Evolutionary conservation across 1,139 yeast genomes (phyloP), one percentile per base, ranked within the genome.

Genomic region (Suhomyces choctaworum): DNA sequence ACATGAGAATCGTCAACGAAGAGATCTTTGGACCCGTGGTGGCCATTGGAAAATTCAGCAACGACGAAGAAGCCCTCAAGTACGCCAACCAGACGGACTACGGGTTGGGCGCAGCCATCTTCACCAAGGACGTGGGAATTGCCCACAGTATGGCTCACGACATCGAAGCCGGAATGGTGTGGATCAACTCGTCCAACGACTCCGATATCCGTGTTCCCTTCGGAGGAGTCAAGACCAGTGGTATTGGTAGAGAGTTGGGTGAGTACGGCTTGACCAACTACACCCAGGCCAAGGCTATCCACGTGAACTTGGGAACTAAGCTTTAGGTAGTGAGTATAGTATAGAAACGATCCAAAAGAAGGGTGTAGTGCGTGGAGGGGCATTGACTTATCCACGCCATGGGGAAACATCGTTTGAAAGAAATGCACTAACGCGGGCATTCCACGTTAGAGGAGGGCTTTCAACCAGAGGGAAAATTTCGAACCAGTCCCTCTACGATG

Each of bases 161-260:
- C 15, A 58, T 70, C 36, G 66, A 70, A 46, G 64, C 78, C 19
- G 82, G 82, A 36, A 76, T 73, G 70, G 76, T 77, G 23, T 77
- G 78, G 73, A 76, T 77, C 54, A 66, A 62, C 47, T 79, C 90
- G 8, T 80, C 90, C 36, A 87, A 88, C 56, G 92, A 85, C 57
- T 80, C 86, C 35, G 90, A 82, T 52, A 62, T 70, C 40, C 80
- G 78, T 48, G 71, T 85, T 46, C 96, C 96, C 42, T 88, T 88
- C 56, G 96, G 96, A 22, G 76, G 76, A 36, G 74, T 69, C 27
- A 88, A 88, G 68, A 72, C 78, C 80, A 77, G 87, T 52, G 96
- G 96, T 48, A 73, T 85, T 45, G 96, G 96, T 39, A 78, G 95
- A 58, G 96, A 88, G 64, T 72, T 88, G 49, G 96, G 96, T 40